Percentiles rank a stretch among this genome's conserved stretches.
Conservation (phyloP, 1,139 yeast genomes). For the Ashbya aceris region DNA sequence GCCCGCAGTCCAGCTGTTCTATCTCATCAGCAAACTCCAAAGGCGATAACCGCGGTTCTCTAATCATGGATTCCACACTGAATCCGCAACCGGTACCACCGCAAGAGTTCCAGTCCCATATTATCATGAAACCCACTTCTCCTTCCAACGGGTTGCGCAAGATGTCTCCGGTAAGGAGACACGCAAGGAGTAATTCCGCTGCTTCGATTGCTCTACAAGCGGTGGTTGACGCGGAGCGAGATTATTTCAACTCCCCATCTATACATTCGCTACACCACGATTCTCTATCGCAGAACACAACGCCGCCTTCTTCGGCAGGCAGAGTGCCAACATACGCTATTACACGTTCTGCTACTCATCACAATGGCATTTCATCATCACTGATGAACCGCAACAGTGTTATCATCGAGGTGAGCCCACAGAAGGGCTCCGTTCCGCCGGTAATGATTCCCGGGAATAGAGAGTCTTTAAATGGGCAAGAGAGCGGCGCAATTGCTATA, state of each 20-base stretch:
- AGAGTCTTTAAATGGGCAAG: background rate
- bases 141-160: conserved; percentile 19
- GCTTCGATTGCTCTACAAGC: conserved; percentile 63
- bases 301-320: conserved; percentile 5
- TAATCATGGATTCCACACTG: conserved; percentile 26
- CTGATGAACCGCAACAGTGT: conserved; percentile 17
- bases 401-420: conserved; percentile 21
- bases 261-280: conserved; percentile 10
- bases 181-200: conserved; percentile 31
- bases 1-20: conserved; percentile 30
- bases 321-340: conserved; percentile 12
- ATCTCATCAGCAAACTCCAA: conserved; percentile 26
- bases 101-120: conserved; percentile 28
- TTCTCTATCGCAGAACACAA: conserved; percentile 10
- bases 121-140: conserved; percentile 22
- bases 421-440: conserved; percentile 7
- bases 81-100: conserved; percentile 27
- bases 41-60: conserved; percentile 26
- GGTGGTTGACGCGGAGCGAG: conserved; percentile 46
- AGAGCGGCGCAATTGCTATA: too few species aligned
- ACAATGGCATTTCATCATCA: conserved; percentile 20
- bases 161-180: conserved; percentile 17
- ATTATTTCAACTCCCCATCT: conserved; percentile 8
- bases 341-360: conserved; percentile 39
- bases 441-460: conserved; percentile 1